phyloP scores from a whole-genome alignment of 208 protist species.

The Endotrypanum monterogeii region DNA sequence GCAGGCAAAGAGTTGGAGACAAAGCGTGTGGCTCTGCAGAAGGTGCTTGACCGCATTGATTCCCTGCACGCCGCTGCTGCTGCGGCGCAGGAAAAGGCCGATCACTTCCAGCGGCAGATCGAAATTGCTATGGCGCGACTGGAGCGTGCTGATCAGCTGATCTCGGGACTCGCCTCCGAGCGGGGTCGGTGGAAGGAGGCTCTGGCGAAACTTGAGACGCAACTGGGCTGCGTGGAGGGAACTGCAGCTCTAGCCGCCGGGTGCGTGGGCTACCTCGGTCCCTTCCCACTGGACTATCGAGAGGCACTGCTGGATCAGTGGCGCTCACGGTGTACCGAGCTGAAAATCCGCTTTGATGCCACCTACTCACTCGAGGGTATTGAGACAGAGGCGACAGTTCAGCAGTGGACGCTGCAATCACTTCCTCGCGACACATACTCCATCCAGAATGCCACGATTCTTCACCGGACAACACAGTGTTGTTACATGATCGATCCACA shows the following conservation, averaged over 20 bases:
- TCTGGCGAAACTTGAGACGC: slow-evolving; percentile 62
- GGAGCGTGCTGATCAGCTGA: slow-evolving; percentile 86
- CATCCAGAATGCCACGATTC: slow-evolving; percentile 91
- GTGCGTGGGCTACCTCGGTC: slow-evolving; percentile 90
- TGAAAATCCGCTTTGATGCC: slow-evolving; percentile 65
- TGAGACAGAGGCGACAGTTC: slow-evolving; percentile 85
- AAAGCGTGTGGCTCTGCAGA: slow-evolving; percentile 73
- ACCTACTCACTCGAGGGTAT: slow-evolving; percentile 87
- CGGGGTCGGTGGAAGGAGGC: slow-evolving; percentile 72
- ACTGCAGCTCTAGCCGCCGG: slow-evolving; percentile 85
- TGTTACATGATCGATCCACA: slow-evolving; percentile 95
- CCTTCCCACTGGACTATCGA: slow-evolving; percentile 87
- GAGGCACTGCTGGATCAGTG: slow-evolving; percentile 65
- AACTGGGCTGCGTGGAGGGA: slow-evolving; percentile 68
- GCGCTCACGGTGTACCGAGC: slow-evolving; percentile 54
- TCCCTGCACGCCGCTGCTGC: slow-evolving; percentile 73
- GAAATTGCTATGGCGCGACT: slow-evolving; percentile 81
- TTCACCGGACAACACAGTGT: slow-evolving; percentile 84
- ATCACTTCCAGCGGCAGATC: slow-evolving; percentile 88
- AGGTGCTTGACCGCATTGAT: slow-evolving; percentile 77
- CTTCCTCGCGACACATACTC: slow-evolving; percentile 94
- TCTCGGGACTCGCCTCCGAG: slow-evolving; percentile 84
- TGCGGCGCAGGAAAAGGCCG: slow-evolving; percentile 76
- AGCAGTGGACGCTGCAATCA: slow-evolving; percentile 93
- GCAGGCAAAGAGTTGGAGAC: slow-evolving; percentile 55